Evolutionary conservation across 2,329 filamentous ascomycete genomes (phyloP).

Genomic region (Talaromyces sp.): DNA sequence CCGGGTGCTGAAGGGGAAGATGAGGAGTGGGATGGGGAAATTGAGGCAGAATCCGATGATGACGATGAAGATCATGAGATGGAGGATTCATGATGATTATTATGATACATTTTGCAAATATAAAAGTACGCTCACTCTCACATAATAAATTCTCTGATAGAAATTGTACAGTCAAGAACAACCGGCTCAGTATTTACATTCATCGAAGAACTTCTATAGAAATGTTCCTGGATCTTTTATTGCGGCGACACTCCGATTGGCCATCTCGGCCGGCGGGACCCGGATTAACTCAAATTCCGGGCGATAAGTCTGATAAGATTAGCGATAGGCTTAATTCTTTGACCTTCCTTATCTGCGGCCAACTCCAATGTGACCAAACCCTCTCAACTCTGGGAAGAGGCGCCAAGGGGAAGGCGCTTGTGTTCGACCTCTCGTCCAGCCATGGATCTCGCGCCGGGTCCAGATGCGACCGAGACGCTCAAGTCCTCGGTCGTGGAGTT

Average conservation of each 20-base stretch:
- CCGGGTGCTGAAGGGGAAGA: conserved; percentile 40
- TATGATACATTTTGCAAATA: neutral
- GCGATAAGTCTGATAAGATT: conserved; percentile 16
- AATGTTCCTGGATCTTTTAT: neutral
- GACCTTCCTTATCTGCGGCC: conserved; percentile 20
- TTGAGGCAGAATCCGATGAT: conserved; percentile 52
- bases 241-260: conserved; percentile 13
- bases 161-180: neutral
- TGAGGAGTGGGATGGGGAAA: conserved; percentile 52
- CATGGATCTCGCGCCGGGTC: conserved; percentile 40
- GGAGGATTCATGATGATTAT: conserved; percentile 43
- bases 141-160: neutral
- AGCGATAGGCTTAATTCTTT: neutral
- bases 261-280: neutral
- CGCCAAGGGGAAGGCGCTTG: conserved; percentile 30
- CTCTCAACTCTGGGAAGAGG: conserved; percentile 30
- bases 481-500: conserved; percentile 38
- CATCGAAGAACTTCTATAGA: neutral
- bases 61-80: conserved; percentile 52
- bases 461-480: conserved; percentile 32
- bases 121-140: neutral
- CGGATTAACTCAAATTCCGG: conserved; percentile 11
- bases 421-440: conserved; percentile 22
- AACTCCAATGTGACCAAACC: conserved; percentile 32
- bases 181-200: too few species aligned